Percentiles rank a stretch among this genome's conserved stretches.
phyloP scores from a whole-genome alignment of 2,329 filamentous ascomycete genomes.

The Hypoxylon sp. region DNA sequence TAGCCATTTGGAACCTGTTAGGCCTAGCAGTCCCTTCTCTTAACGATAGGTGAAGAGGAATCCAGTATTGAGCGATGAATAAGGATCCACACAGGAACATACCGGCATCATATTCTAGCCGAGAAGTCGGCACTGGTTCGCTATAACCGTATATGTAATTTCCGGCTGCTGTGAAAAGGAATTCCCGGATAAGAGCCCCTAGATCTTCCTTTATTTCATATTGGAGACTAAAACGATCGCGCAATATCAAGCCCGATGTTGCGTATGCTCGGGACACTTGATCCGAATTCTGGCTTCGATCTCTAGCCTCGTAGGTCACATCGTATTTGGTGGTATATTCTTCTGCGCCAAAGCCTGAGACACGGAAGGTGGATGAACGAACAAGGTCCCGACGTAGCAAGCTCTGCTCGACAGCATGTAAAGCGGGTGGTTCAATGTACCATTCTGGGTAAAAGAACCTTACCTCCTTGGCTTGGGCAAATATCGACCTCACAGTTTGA shows the following conservation, averaged over 20 bases:
- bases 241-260: conserved; percentile 27
- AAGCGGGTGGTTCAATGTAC: neutral
- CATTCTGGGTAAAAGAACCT: conserved; percentile 52
- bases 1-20: conserved; percentile 34
- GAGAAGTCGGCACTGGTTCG: neutral
- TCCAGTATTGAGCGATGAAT: conserved; percentile 24
- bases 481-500: conserved; percentile 54
- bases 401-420: conserved; percentile 13
- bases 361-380: conserved; percentile 42
- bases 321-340: conserved; percentile 53
- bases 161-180: neutral
- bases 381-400: conserved; percentile 35
- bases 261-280: conserved; percentile 13
- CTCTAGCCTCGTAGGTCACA: conserved; percentile 53
- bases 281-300: conserved; percentile 38
- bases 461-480: conserved; percentile 53
- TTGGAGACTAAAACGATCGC: neutral
- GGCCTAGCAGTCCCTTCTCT: neutral
- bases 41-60: conserved; percentile 12
- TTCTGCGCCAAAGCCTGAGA: conserved; percentile 58
- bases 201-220: neutral
- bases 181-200: conserved; percentile 8
- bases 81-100: conserved; percentile 3
- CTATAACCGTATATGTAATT: neutral
- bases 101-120: conserved; percentile 23